phyloP scores from a whole-genome alignment of 2,329 filamentous ascomycete genomes.

The Basipetospora sp. region DNA sequence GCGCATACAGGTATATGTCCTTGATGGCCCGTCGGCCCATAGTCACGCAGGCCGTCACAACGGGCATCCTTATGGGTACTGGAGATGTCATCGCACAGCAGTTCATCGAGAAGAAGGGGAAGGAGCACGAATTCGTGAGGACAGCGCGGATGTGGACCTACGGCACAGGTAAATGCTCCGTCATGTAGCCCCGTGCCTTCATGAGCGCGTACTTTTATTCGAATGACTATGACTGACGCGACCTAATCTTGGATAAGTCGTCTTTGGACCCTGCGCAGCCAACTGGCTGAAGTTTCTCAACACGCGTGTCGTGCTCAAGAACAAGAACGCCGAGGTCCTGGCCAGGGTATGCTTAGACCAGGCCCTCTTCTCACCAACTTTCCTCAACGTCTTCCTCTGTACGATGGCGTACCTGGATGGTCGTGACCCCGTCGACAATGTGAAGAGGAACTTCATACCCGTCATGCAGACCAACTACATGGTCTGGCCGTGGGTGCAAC shows the following conservation, averaged over 20 bases:
- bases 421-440: constrained; percentile 43
- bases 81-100: constrained; percentile 89
- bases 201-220: not conserved
- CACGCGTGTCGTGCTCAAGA: constrained; percentile 47
- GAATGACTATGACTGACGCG: too few species aligned
- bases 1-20: constrained; percentile 61
- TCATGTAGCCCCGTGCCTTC: constrained; percentile 1
- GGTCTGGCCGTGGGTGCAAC: constrained; percentile 76
- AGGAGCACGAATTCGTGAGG: constrained; percentile 57
- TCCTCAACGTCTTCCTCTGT: constrained; percentile 67
- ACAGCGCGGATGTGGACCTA: constrained; percentile 70
- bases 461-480: constrained; percentile 73
- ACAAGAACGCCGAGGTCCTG: constrained; percentile 53
- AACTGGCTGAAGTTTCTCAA: constrained; percentile 76
- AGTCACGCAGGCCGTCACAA: constrained; percentile 81
- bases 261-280: constrained; percentile 80
- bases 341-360: constrained; percentile 74
- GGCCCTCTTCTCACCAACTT: constrained; percentile 65
- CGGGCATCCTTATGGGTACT: constrained; percentile 79
- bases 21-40: constrained; percentile 68
- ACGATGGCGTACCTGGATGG: constrained; percentile 78
- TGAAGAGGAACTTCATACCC: constrained; percentile 53
- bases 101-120: constrained; percentile 65
- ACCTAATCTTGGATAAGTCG: constrained; percentile 26
- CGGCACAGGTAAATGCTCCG: constrained; percentile 49